Base-by-base conservation (phyloP, 2,329 filamentous ascomycete genomes). In the Alternaria burnsii region DNA sequence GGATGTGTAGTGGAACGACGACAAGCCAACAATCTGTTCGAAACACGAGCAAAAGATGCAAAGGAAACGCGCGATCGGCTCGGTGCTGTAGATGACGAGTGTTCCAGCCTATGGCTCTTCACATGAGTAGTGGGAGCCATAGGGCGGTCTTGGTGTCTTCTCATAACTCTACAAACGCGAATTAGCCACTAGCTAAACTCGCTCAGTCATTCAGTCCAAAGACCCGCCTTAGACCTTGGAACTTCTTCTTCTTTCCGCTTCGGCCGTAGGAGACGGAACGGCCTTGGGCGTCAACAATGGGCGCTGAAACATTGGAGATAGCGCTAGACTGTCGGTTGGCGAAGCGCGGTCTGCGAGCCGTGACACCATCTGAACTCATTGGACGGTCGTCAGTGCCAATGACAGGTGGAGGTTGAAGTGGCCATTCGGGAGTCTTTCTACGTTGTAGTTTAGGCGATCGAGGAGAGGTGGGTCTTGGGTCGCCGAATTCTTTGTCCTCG, bases 161-260 rank as follows among this genome's bases (percentile, higher is more conserved):
- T 32, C 24, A 28, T 10, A 47, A 32, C 20, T 61, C 51, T 69
- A 52, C n/a, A 53, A 38, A 43, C 59, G 38, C 44, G 22, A 32
- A 52, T 72, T 57, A 74, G 68, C 59, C 24, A 52, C 11, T 22
- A 52, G 38, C 52, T 50, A 58, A 41, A 57, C 55, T 47, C 38
- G 36, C 52, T 80, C 76, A 88, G 70, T 86, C 84, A 71, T 86
- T 78, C 51, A 88, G 75, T 50, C 83, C 82, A 78, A 92, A 90
- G 76, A 90, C 89, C 75, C 83, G 86, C 74, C 90, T 86, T 73
- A 92, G 77, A 55, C 82, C 80, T 42, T 84, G 84, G 76, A 92
- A 92, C 78, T 89, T 91, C 84, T 91, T 92, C 80, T 85, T 86
- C 76, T 82, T 83, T 18, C 71, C 70, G 6, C 75, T 78, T 52